Evolutionary conservation across 371 early-diverging fungal species (phyloP), one percentile per base, ranked within the genome.

Genomic region (Mortierella sp.): DNA sequence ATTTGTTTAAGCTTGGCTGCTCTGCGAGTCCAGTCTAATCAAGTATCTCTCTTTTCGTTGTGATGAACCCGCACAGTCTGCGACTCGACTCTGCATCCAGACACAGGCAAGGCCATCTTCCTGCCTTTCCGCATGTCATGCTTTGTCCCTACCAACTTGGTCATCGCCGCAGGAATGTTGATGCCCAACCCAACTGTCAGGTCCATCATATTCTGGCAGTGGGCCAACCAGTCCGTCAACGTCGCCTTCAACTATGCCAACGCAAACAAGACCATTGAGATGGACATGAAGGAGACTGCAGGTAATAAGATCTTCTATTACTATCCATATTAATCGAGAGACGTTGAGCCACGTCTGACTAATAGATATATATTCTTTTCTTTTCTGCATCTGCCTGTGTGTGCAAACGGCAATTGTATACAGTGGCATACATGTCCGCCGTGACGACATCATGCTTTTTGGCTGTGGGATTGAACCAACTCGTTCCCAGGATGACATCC

Each of bases 241-340:
- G 93, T 93, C 7, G 94, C 93, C 6, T 89, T 94, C 80, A 94
- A 94, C 81, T 94, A 88, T 52, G 86, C 86, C 42, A 94, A 94
- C 71, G 92, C 94, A 15, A 94, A 94, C 81, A 94, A 94, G 78
- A 90, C 93, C 4, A 90, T 89, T 1, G 83, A 85, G 47, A 90
- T 94, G 93, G 79, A 83, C 64, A 63, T 86, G 53, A 79, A 83
- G 31, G 94, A 94, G 64, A 93, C 92, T 19, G 89, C 85, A 23
- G 78, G 91, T 90, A 83, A 58, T 79, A 44, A 41, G 15, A 37
- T 11, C 37, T 14, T 0, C 37, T 34, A 11, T 34, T 34, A n/a
- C n/a, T n/a, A n/a, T n/a, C n/a, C n/a, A n/a, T n/a, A n/a, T n/a
- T n/a, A n/a, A n/a, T n/a, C n/a, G n/a, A n/a, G n/a, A n/a, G n/a